Base-by-base conservation (phyloP, 2,329 filamentous ascomycete genomes). In the Sarocladium oryzae region DNA sequence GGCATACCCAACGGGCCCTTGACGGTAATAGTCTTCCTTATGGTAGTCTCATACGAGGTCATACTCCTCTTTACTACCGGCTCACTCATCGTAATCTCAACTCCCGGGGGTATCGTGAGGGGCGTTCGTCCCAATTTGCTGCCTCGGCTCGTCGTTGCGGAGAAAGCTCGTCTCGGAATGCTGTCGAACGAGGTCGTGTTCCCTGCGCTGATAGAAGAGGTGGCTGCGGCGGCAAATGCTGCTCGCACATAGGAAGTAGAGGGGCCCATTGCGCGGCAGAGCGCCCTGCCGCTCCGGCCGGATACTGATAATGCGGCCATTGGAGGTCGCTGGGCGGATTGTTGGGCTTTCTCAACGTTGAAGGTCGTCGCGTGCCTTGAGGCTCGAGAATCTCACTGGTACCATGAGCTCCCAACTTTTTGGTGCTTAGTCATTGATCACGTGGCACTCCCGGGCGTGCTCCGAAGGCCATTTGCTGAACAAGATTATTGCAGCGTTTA, bases 111-210 rank as follows among this genome's bases (percentile, higher is more conserved):
- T 28, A 96, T 77, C 51, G 88, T 84, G 50, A 96, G 79, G 21
- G 88, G 81, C 54, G 87, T 87, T 60, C 83, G 79, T 60, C 93
- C 93, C 56, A 99, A 86, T 76, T 96, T 93, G 40, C 92, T 96
- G 53, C 76, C 71, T 59, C 77, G 76, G 64, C 71, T 69, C 50
- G 81, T 65, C 38, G 88, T 86, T 37, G 82, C 84, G 52, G 88
- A 91, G 74, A 96, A 96, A 15, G 53, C 50, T 53, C 56, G 61
- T 49, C 23, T 49, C 20, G 43, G 33, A 33, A 30, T 20, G 16
- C 15, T 2, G 26, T 32, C n/a, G 8, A 26, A 30, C 16, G 43
- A 20, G 32, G 20, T 33, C 9, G 30, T 32, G n/a, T 21, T 26
- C n/a, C n/a, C n/a, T n/a, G n/a, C n/a, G n/a, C n/a, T n/a, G n/a